Conservation (phyloP, 2,329 filamentous ascomycete species). For the Mycosphaerella sp. region DNA sequence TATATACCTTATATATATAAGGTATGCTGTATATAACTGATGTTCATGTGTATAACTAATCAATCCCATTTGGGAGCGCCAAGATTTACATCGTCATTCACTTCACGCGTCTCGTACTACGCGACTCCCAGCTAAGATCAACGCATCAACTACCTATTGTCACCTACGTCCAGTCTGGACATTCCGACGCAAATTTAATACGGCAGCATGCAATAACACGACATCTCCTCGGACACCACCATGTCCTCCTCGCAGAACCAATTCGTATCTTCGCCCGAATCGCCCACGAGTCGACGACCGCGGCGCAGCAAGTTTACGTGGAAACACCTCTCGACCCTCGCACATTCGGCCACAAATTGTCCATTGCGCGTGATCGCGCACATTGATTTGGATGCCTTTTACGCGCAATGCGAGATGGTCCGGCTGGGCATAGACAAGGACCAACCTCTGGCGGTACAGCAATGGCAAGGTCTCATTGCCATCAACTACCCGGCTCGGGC, state of each 20-base stretch:
- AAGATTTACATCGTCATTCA: background rate
- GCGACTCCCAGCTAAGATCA: no score
- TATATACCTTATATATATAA: no score
- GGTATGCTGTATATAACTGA: no score
- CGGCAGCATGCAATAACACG: constrained; percentile 11
- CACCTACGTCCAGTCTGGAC: background rate
- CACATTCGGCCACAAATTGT: constrained; percentile 61
- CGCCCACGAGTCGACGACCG: constrained; percentile 20
- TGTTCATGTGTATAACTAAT: no score
- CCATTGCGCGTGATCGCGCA: constrained; percentile 85
- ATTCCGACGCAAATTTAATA: background rate
- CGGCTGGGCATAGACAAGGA: constrained; percentile 67
- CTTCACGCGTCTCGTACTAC: background rate
- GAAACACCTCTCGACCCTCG: constrained; percentile 71
- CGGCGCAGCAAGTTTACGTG: constrained; percentile 71
- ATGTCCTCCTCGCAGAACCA: constrained; percentile 22
- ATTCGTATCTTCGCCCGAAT: constrained; percentile 29
- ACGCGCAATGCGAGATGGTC: constrained; percentile 88
- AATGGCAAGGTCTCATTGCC: constrained; percentile 92
- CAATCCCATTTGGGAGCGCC: no score
- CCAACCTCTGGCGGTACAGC: constrained; percentile 82
- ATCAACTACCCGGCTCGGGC: constrained; percentile 89
- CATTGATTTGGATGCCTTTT: constrained; percentile 95
- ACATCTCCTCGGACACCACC: background rate
- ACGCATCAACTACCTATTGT: no score